Base-by-base conservation (phyloP, 257 asterid species). In the Solanum medicagineum region DNA sequence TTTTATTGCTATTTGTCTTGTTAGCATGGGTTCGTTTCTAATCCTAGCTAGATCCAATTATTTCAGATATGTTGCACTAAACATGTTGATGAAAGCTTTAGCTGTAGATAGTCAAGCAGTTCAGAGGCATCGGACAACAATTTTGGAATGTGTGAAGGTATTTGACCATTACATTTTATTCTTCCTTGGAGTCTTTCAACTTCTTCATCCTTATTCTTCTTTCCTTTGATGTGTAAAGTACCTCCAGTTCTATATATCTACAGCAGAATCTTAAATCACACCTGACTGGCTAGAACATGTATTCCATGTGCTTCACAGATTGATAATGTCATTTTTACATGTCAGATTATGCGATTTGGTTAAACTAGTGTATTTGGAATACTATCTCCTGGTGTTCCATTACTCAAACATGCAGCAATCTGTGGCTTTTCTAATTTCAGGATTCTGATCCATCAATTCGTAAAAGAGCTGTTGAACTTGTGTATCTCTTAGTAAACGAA, bases 391-490 rank as follows among this genome's bases (percentile, higher is more conserved):
- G 83, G 20, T 51, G 83, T 77, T 77, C 63, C 83, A 51, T 42
- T 47, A 11, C 77, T 8, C 49, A 29, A 63, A 57, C 83, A 77
- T 51, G 22, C 81, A 42, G 84, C 71, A 81, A 75, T 54, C 87
- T 82, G 82, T 83, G 83, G 20, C 65, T 87, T 74, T 19, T 86
- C 85, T 19, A 10, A 62, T 87, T 89, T 84, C 97, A 97, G 99
- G 99, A 97, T 93, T 87, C 97, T 86, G 99, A 97, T 94, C 98
- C 99, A 89, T 97, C 99, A 17, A 95, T 97, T 86, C 98, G 99
- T 86, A 97, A 97, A 91, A 92, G 96, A 89, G 99, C 99, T 62
- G 92, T 97, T 71, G 99, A 97, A 88, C 99, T 97, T 89, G 94
- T 95, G 73, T 97, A 91, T 92, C 97, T 94, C 88, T 92, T 97